Evolutionary conservation across 305 asterid genomes (phyloP).

Genomic region (Fraxinus ornus): DNA sequence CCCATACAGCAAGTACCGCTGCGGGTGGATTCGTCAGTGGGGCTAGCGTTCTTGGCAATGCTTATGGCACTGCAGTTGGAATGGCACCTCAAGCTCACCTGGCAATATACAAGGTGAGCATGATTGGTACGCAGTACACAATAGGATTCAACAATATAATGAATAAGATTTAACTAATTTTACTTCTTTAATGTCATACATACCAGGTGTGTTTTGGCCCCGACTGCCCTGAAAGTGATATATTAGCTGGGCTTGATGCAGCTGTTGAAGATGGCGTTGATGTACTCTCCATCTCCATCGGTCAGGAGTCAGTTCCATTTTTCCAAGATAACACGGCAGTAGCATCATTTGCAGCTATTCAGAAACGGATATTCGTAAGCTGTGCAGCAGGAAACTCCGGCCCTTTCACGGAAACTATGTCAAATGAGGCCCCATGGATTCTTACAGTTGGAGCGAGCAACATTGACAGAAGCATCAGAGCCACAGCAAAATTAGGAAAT

Average conservation of each 20-base stretch:
- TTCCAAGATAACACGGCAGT: constrained; percentile 16
- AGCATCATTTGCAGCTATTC: constrained; percentile 30
- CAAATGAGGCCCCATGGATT: constrained; percentile 42
- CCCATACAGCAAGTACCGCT: constrained; percentile 35
- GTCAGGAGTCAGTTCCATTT: constrained; percentile 7
- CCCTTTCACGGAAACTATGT: constrained; percentile 17
- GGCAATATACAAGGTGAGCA: constrained; percentile 28
- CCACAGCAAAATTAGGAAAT: constrained; percentile 28
- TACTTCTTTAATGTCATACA: neutral
- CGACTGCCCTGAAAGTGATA: constrained; percentile 26
- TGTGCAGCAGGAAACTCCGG: constrained; percentile 42
- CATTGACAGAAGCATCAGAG: constrained; percentile 29
- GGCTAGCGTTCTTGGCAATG: constrained; percentile 28
- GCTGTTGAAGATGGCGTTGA: constrained; percentile 36
- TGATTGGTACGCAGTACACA: neutral
- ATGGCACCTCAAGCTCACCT: constrained; percentile 33
- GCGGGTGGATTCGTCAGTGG: constrained; percentile 28
- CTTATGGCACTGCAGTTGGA: constrained; percentile 34
- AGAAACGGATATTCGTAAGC: constrained; percentile 36
- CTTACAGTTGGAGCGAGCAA: constrained; percentile 48
- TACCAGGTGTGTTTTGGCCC: constrained; percentile 22
- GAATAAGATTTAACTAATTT: neutral
- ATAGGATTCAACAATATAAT: neutral
- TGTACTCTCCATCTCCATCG: constrained; percentile 35
- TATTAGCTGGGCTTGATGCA: constrained; percentile 31